Percentiles rank a stretch among this genome's conserved stretches.
Evolutionary conservation across 2,329 filamentous ascomycete species (phyloP).

Genomic region (Purpureocillium lavendulum): DNA sequence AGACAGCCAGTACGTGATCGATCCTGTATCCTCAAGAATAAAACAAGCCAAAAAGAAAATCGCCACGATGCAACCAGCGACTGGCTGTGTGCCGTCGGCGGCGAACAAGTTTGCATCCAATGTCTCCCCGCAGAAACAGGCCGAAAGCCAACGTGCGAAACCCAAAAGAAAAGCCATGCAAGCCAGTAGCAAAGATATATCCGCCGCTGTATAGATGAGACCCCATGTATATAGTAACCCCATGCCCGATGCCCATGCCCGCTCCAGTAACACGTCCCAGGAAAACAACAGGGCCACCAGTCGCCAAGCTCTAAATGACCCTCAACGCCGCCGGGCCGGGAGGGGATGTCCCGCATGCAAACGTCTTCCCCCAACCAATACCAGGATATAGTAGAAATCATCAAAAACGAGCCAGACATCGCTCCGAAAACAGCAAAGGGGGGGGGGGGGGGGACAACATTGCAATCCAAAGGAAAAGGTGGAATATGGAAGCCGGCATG

Average conservation of each 20-base stretch:
- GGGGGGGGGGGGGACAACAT: constrained; percentile 2
- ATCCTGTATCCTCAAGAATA: not conserved
- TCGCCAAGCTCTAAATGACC: constrained; percentile 3
- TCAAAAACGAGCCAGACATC: too few species aligned
- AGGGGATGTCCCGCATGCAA: constrained; percentile 3
- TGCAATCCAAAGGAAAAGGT: too few species aligned
- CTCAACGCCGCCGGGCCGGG: constrained; percentile 5
- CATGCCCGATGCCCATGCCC: constrained; percentile 3
- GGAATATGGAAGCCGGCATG: too few species aligned
- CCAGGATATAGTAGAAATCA: not conserved
- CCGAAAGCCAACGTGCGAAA: not conserved
- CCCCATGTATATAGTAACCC: constrained; percentile 3
- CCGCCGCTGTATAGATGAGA: constrained; percentile 7
- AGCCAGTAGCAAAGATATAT: constrained; percentile 1
- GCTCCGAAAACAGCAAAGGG: constrained; percentile 10
- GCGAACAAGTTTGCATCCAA: too few species aligned
- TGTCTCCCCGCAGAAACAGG: not conserved
- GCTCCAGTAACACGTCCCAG: constrained; percentile 1
- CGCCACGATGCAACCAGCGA: too few species aligned
- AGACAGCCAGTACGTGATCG: not conserved
- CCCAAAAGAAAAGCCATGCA: not conserved
- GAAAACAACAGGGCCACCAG: not conserved
- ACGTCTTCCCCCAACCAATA: not conserved
- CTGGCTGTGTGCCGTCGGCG: too few species aligned
- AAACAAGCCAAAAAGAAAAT: not conserved